Evolutionary conservation across 768 basidiomycete species (phyloP).

Genomic region (Podaxis pistillaris): DNA sequence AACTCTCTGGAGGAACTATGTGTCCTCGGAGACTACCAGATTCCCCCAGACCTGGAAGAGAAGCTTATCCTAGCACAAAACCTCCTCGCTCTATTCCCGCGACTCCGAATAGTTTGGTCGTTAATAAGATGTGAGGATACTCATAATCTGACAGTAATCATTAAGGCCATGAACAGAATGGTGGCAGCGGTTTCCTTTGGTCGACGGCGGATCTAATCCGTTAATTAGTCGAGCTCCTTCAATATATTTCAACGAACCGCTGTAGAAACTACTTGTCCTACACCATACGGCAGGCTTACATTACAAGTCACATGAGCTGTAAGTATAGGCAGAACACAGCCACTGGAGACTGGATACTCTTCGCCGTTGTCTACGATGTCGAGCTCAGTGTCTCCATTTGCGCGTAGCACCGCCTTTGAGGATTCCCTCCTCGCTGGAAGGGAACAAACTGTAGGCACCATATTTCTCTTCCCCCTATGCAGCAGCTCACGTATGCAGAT

Average conservation of each 20-base stretch:
- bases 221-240: too few species aligned
- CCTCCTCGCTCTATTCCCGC: neutral
- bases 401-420: slow-evolving; percentile 57
- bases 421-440: slow-evolving; percentile 47
- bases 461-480: neutral
- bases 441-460: slow-evolving; percentile 54
- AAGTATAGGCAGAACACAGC: neutral
- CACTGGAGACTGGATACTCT: neutral
- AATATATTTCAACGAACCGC: too few species aligned
- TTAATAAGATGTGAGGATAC: too few species aligned
- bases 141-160: neutral
- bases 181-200: neutral
- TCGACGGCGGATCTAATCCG: too few species aligned
- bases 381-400: slow-evolving; percentile 57
- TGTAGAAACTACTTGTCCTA: too few species aligned
- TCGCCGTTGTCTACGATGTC: slow-evolving; percentile 23
- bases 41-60: neutral
- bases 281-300: too few species aligned
- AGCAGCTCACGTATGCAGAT: slow-evolving; percentile 48
- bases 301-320: neutral
- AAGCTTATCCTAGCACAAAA: neutral
- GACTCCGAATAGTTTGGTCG: neutral
- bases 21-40: neutral
- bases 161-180: neutral
- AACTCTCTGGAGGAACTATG: neutral